Conservation (phyloP, 2,329 filamentous ascomycete genomes). For the Aspergillus latus region DNA sequence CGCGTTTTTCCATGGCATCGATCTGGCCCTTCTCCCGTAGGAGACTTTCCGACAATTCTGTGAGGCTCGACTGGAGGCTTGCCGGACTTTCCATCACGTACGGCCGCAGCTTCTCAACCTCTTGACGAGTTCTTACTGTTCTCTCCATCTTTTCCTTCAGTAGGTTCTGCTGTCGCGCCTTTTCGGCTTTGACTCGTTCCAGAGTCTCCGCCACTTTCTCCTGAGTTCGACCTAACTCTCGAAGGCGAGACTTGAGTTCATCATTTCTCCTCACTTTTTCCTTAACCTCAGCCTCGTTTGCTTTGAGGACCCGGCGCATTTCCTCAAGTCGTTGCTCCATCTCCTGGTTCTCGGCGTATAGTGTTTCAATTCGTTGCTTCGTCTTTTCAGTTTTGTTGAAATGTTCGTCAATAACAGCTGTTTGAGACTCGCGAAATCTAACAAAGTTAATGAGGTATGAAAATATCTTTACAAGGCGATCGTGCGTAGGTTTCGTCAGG, state of each 20-base stretch:
- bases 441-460: constrained; percentile 99
- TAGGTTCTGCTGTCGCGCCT: constrained; percentile 67
- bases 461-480: constrained; percentile 89
- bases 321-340: constrained; percentile 77
- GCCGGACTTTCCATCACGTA: constrained; percentile 89
- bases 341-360: constrained; percentile 83
- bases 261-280: constrained; percentile 86
- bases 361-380: constrained; percentile 80
- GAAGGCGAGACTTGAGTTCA: constrained; percentile 76
- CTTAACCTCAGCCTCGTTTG: constrained; percentile 76
- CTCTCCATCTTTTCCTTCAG: constrained; percentile 53
- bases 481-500: constrained; percentile 84
- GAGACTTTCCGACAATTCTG: constrained; percentile 77
- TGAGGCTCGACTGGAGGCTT: constrained; percentile 75
- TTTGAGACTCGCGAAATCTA: constrained; percentile 91
- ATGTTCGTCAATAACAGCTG: constrained; percentile 83
- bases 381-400: constrained; percentile 87
- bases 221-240: constrained; percentile 79
- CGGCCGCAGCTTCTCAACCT: constrained; percentile 83
- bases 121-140: constrained; percentile 69
- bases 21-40: constrained; percentile 78
- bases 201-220: constrained; percentile 79
- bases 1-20: constrained; percentile 79
- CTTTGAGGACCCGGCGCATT: constrained; percentile 74
- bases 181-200: constrained; percentile 78